Evolutionary conservation across 371 early-diverging fungal species (phyloP), one percentile per base, ranked within the genome.

Genomic region (Mucor plumbeus): DNA sequence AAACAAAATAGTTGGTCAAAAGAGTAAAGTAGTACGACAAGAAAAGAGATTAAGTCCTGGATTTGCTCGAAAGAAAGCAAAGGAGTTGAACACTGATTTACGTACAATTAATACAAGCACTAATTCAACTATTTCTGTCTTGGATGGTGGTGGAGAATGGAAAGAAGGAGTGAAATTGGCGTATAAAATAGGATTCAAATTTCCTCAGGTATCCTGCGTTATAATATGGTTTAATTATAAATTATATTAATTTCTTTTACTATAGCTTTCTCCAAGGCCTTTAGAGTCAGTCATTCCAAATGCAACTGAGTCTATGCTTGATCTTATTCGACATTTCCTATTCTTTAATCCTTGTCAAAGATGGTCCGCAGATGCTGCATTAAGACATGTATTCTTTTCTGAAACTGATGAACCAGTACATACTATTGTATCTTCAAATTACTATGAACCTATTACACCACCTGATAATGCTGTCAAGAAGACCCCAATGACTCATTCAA

Each of bases 281-380:
- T 73, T 96, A 38, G 73, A 74, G 36, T 67, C 88, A 1, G 74
- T 90, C 14, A 74, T 95, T 17, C 88, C 88, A 7, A 82, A 80
- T 19, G 94, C 90, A 5, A 80, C 92, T 0, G 68, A 76, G 14
- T 84, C 81, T 3, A 82, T 92, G 65, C 65, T 93, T n/a, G 85
- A 88, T 59, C 63, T 99, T 9, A 85, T 99, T 3, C 84, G 84
- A n/a, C 91, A 91, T 31, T 86, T 95, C 70, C 77, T 99, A 10
- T 85, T 85, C n/a, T 97, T 95, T 67, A 95, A 97, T 65, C 98
- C 99, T 15, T 79, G 82, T 31, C 69, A 82, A 39, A 78, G 99
- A 33, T 88, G 93, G 11, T 90, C 95, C 1, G 97, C 99, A 3
- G 74, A 82, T 9, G 83, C 85, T 48, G 84, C 92, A 0, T 67